Evolutionary conservation across 495 filamentous ascomycete species (phyloP), one percentile per base, ranked within the genome.

Genomic region (Lophiotrema nucula): DNA sequence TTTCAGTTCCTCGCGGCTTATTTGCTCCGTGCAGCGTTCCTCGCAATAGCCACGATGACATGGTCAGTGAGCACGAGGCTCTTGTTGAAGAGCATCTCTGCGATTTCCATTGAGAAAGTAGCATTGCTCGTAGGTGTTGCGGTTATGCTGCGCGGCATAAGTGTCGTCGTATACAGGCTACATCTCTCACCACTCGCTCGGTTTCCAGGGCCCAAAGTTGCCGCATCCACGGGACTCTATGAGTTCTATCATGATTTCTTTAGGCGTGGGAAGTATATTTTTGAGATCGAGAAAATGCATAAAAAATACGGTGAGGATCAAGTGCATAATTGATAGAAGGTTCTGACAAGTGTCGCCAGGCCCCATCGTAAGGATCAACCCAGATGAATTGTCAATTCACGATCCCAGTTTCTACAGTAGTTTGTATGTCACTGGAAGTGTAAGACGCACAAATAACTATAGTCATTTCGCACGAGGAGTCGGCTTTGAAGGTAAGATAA

Each of bases 301-400:
- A 18, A 51, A 0, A 28, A 35, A 22, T 62, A 57, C 38, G 59
- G 59, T 62, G 45, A 2, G 44, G 21, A 2, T 3, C 22, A 23
- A 11, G 11, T 11, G 8, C 39, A 10, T 6, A 18, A 43, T 43
- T 6, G 6, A 12, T 43, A 6, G 11, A 10, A 11, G 11, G 6
- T 43, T 6, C 39, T 43, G 39, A 43, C 19, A 18, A 6, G 6
- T 11, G 10, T 21, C 8, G 6, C 18, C 46, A 69, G 69, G 69
- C 56, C 61, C 61, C 8, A 60, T 65, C 15, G 25, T 65, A 12
- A 56, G 61, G 4, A 28, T 65, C 42, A 65, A 60, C 28, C 61
- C 61, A 1, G 31, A 54, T 16, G 61, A 65, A 39, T 25, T 65
- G n/a, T 51, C 46, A 2, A 53, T 65, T 8, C 16, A 26, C 15